Base-by-base conservation (phyloP, 2,329 filamentous ascomycete genomes). In the Cadophora sp. region DNA sequence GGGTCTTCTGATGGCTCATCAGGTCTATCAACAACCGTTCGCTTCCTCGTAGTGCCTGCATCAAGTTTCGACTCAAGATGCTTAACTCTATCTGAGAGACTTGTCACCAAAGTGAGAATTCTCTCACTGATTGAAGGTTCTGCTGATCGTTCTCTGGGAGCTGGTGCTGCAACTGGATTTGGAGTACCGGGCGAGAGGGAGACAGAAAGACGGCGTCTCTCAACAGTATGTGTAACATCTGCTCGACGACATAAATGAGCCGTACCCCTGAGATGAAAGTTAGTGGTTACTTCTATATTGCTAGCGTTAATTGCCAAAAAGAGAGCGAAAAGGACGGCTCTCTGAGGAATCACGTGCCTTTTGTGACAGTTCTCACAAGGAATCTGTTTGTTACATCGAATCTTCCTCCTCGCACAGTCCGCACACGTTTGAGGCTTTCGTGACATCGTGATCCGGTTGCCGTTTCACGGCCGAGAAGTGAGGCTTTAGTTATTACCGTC, bases 371-470 rank as follows among this genome's bases (percentile, higher is more conserved):
- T 81, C 51, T 74, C 74, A 71, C 80, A 81, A 36, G 80, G 80
- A 3, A 81, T 72, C 3, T 75, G 74, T 69, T 81, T 82, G 64
- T 81, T 78, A 65, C 80, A 82, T 68, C 79, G 78, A 48, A 78
- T 75, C 64, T 79, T 79, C 45, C 75, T 72, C 24, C 74, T 68
- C 36, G 76, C 71, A 67, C 77, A 79, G 58, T 74, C 72, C 4
- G 71, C 72, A 63, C 77, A 79, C 1, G 76, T 76, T 39, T 77
- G 68, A 18, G 72, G 71, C 36, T 51, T 67, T 41, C 70, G 66
- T 50, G 70, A 66, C 64, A 68, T 68, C 27, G 41, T 41, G 39
- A 39, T 39, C 51, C 45, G 30, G 27, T 51, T 39, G n/a, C 48
- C 45, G 20, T 43, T 6, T 51, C 59, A 53, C 59, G 59, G 59